A percentile compares a stretch with the other conserved stretches of the same genome.
Evolutionary conservation across 1,284 basidiomycete species (phyloP).

Genomic region (Salmacisia buchloeana): DNA sequence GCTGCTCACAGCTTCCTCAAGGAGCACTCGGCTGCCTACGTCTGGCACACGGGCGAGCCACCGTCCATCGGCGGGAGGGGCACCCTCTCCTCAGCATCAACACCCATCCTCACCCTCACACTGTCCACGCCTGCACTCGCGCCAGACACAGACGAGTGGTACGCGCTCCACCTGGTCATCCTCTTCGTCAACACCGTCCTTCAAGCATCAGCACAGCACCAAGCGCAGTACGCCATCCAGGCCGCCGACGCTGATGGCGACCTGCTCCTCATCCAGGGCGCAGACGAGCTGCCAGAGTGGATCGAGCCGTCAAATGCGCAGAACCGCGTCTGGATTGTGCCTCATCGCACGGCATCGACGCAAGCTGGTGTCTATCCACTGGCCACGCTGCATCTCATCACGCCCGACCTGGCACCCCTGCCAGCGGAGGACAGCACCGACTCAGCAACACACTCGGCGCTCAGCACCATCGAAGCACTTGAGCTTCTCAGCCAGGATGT

Average conservation of each 20-base stretch:
- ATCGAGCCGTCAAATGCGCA: constrained; percentile 81
- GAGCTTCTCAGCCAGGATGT: constrained; percentile 54
- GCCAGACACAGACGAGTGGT: constrained; percentile 3
- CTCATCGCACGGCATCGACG: constrained; percentile 59
- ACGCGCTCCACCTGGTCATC: constrained; percentile 1
- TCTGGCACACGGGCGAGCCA: constrained; percentile 3
- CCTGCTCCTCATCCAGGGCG: constrained; percentile 92
- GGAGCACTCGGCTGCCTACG: neutral
- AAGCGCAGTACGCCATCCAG: constrained; percentile 10
- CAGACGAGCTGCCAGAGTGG: constrained; percentile 82
- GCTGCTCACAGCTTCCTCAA: neutral
- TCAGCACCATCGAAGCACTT: constrained; percentile 62
- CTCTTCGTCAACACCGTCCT: neutral
- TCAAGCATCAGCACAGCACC: neutral
- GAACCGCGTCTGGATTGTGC: constrained; percentile 83
- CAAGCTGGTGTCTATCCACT: neutral
- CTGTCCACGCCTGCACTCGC: neutral
- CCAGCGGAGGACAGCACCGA: constrained; percentile 49
- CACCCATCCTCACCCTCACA: neutral
- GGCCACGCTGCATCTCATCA: constrained; percentile 68
- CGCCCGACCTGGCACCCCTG: constrained; percentile 59
- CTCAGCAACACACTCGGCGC: constrained; percentile 54
- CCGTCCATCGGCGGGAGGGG: neutral
- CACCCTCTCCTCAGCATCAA: neutral
- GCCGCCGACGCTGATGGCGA: constrained; percentile 88